Percentiles rank a stretch among this genome's conserved stretches.
phyloP scores from a whole-genome alignment of 495 filamentous ascomycete genomes.

The Xylaria telfairii region DNA sequence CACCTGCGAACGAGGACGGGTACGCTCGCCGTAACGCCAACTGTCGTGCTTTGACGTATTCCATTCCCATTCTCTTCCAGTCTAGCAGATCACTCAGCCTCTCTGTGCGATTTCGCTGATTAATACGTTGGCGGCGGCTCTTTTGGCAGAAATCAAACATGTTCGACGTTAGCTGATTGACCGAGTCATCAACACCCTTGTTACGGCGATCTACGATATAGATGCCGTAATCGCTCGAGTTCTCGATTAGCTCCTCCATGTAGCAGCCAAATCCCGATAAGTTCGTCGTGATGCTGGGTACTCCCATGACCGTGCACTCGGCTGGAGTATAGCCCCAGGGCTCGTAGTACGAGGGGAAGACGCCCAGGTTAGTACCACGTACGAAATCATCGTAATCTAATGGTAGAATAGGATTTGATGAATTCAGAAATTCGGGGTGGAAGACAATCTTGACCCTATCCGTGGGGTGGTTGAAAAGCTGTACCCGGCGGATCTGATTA shows the following conservation, averaged over 20 bases:
- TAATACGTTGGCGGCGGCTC: slow-evolving; percentile 94
- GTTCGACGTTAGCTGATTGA: slow-evolving; percentile 89
- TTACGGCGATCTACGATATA: slow-evolving; percentile 96
- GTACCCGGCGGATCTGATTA: slow-evolving; percentile 94
- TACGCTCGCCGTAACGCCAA: slow-evolving; percentile 91
- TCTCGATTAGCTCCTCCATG: slow-evolving; percentile 99
- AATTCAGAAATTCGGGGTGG: slow-evolving; percentile 97
- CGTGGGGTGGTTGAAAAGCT: slow-evolving; percentile 93
- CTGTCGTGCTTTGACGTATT: slow-evolving; percentile 97
- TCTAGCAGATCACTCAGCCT: slow-evolving; percentile 92
- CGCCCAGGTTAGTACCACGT: slow-evolving; percentile 90
- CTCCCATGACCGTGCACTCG: slow-evolving; percentile 99
- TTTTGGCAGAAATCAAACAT: slow-evolving; percentile 97
- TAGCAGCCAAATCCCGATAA: slow-evolving; percentile 98
- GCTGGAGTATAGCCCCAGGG: slow-evolving; percentile 99
- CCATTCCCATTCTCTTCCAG: slow-evolving; percentile 99
- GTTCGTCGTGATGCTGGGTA: slow-evolving; percentile 98
- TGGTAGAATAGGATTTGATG: slow-evolving; percentile 91
- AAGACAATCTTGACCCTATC: slow-evolving; percentile 98
- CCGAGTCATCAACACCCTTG: slow-evolving; percentile 96
- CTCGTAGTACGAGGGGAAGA: slow-evolving; percentile 98
- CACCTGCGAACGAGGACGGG: slow-evolving; percentile 77
- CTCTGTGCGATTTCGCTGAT: slow-evolving; percentile 98
- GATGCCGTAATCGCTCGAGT: slow-evolving; percentile 96
- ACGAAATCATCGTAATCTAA: slow-evolving; percentile 99